Percentiles rank a stretch among this genome's conserved stretches.
These are phyloP conservation scores for Glycyrrhiza uralensis DNA, from an alignment of 306 rosid species.

Conservation along the genomic window DNA sequence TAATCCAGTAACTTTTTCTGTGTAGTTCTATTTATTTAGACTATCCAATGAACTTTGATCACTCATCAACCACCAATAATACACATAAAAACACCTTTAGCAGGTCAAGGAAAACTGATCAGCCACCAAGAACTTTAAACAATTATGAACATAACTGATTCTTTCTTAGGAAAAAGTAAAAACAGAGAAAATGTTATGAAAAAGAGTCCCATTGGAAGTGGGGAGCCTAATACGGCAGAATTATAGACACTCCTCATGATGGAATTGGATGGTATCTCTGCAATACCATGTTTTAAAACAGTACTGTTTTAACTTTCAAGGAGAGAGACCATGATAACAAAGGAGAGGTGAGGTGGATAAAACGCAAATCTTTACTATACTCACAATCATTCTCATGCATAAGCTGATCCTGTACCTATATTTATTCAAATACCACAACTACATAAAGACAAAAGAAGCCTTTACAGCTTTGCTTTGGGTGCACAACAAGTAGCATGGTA, in stretches of 20 bases:
- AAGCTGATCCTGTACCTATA: neutral
- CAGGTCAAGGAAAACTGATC: neutral
- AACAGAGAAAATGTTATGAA: neutral
- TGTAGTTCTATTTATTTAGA: conserved; percentile 25
- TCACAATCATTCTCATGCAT: neutral
- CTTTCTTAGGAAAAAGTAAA: neutral
- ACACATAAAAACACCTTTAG: neutral
- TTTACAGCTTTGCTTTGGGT: neutral
- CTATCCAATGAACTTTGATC: conserved; percentile 11
- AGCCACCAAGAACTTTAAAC: neutral
- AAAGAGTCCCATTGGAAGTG: neutral
- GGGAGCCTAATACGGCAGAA: neutral
- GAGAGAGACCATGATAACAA: neutral
- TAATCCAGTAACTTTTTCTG: conserved; percentile 1
- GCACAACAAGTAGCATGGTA: neutral
- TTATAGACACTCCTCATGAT: neutral
- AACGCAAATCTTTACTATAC: neutral
- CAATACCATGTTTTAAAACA: neutral
- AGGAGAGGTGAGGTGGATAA: neutral
- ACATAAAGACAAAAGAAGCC: neutral
- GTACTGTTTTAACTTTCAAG: neutral
- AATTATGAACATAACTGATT: neutral
- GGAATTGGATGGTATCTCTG: neutral
- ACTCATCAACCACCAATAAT: neutral
- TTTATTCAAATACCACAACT: neutral